phyloP scores from a whole-genome alignment of 345 rosid species.

The Euphorbia pulcherrima region DNA sequence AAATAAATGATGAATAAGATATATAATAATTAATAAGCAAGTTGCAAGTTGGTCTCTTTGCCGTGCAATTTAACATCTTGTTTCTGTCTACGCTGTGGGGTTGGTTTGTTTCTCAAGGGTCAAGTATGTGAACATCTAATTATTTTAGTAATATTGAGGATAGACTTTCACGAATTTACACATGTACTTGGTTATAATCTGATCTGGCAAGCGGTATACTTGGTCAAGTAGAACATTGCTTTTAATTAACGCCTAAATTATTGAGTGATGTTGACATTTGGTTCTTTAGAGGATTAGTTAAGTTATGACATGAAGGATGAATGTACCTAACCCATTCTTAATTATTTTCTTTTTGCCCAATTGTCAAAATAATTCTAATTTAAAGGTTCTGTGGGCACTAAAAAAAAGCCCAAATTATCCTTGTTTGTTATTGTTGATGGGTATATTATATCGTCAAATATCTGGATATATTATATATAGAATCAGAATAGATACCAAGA shows the following conservation, averaged over 20 bases:
- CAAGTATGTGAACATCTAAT: neutral
- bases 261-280: neutral
- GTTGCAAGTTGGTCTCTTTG: neutral
- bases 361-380: neutral
- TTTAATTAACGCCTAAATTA: neutral
- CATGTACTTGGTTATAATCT: neutral
- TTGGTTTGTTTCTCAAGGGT: neutral
- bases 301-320: neutral
- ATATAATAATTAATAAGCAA: neutral
- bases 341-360: neutral
- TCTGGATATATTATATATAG: neutral
- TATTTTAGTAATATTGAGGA: neutral
- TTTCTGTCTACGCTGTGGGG: neutral
- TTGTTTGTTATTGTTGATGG: too few relatives aligned
- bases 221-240: neutral
- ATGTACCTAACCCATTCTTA: constrained; percentile 1
- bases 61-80: neutral
- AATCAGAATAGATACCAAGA: neutral
- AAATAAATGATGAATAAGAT: neutral
- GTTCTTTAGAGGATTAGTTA: neutral
- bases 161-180: neutral
- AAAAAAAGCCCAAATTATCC: too few relatives aligned
- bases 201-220: constrained; percentile 4
- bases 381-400: neutral
- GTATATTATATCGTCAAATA: too few relatives aligned